phyloP scores from a whole-genome alignment of 164 flowering plant genomes.

The Cinnamomum chago region DNA sequence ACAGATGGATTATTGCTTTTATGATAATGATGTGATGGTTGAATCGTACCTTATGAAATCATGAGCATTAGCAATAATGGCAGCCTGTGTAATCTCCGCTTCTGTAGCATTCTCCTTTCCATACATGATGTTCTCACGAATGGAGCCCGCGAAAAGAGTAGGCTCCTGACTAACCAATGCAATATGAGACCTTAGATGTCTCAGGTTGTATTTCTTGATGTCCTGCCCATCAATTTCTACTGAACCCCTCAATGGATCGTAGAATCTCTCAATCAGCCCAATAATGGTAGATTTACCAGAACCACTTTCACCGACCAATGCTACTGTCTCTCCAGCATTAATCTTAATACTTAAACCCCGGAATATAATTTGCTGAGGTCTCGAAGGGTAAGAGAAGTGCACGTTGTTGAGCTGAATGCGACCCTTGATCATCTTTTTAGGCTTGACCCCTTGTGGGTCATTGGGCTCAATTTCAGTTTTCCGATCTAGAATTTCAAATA shows the following conservation, averaged over 20 bases:
- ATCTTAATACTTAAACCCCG: constrained; percentile 17
- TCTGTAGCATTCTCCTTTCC: constrained; percentile 22
- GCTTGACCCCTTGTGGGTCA: constrained; percentile 20
- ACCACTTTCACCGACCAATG: constrained; percentile 34
- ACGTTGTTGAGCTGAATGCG: constrained; percentile 24
- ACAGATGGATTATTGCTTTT: background rate
- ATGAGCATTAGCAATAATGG: constrained; percentile 29
- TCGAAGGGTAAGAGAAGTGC: constrained; percentile 26
- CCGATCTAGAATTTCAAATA: constrained; percentile 25
- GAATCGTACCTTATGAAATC: constrained; percentile 23
- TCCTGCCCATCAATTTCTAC: constrained; percentile 27
- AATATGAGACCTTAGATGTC: constrained; percentile 20
- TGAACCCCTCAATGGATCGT: constrained; percentile 27
- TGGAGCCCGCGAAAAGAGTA: constrained; percentile 24
- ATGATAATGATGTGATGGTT: no score
- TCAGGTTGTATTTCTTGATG: constrained; percentile 20
- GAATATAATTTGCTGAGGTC: constrained; percentile 24
- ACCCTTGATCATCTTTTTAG: constrained; percentile 21
- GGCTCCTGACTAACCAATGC: constrained; percentile 41
- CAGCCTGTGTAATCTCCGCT: constrained; percentile 25
- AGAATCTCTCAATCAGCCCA: constrained; percentile 31
- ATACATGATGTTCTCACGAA: constrained; percentile 23
- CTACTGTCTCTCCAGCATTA: constrained; percentile 22
- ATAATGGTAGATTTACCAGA: constrained; percentile 35
- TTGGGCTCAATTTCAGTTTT: constrained; percentile 20